A percentile compares a stretch with the other conserved stretches of the same genome.
These are phyloP conservation scores for Diaporthe destruens DNA, from an alignment of 2,329 filamentous ascomycete species.

Conservation along the genomic window DNA sequence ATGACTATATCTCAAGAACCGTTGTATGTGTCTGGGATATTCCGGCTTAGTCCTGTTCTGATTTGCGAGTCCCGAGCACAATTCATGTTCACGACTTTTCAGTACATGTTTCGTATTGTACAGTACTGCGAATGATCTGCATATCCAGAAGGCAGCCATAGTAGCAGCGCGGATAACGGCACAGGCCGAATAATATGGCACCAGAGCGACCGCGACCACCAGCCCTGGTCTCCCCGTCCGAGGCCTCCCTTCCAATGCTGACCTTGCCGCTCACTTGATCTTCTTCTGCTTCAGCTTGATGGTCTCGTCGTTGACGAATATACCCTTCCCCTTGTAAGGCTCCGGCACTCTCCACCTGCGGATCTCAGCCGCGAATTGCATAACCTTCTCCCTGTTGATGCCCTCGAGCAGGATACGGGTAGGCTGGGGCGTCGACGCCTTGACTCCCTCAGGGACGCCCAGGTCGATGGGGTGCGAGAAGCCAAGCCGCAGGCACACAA, in stretches of 20 bases:
- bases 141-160: background rate
- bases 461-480: conserved; percentile 97
- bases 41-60: no score
- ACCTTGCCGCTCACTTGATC: conserved; percentile 75
- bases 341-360: conserved; percentile 91
- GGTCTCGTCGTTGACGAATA: conserved; percentile 97
- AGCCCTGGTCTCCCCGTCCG: background rate
- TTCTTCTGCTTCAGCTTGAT: conserved; percentile 99
- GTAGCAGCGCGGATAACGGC: conserved; percentile 35
- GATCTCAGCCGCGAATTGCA: conserved; percentile 91
- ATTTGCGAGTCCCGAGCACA: no score
- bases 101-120: conserved; percentile 20
- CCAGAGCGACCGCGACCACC: background rate
- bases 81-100: no score
- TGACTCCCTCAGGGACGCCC: conserved; percentile 84
- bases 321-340: conserved; percentile 99
- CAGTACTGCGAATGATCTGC: background rate
- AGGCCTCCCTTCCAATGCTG: background rate
- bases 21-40: no score
- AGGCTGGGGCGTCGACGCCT: conserved; percentile 88
- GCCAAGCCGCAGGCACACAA: conserved; percentile 93
- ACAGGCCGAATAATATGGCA: conserved; percentile 37
- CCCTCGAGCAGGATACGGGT: conserved; percentile 93
- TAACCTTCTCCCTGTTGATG: conserved; percentile 85
- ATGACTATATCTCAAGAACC: no score